Conservation (phyloP, 2,329 filamentous ascomycete species). For the Epichloe festucae region DNA sequence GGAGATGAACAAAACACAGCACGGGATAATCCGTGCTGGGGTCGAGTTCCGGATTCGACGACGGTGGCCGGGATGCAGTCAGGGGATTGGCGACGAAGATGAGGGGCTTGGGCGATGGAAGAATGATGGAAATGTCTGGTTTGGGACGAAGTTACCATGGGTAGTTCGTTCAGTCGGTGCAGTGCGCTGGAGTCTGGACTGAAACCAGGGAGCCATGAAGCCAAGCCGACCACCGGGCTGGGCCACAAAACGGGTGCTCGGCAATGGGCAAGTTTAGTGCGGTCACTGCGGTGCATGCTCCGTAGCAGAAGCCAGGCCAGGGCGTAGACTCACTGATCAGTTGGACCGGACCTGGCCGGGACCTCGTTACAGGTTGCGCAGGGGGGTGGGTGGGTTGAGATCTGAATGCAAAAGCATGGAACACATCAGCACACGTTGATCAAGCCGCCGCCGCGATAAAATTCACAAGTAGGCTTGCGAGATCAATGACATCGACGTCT, state of each 20-base stretch:
- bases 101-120: conserved; percentile 1
- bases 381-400: conserved; percentile 6
- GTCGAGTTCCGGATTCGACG: not conserved
- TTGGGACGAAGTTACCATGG: not conserved
- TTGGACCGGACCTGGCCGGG: not conserved
- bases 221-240: not conserved
- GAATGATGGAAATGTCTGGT: not conserved
- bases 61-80: not conserved
- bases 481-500: not conserved
- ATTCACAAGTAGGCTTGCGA: too few species aligned
- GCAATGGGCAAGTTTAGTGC: not conserved
- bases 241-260: not conserved
- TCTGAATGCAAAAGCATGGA: too few species aligned
- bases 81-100: conserved; percentile 1
- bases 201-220: not conserved
- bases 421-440: too few species aligned
- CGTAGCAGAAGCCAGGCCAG: not conserved
- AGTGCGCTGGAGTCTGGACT: not conserved
- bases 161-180: not conserved
- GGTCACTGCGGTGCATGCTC: not conserved
- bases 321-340: not conserved
- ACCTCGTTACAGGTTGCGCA: not conserved
- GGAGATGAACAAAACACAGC: not conserved
- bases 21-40: not conserved
- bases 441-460: too few species aligned